These are phyloP conservation scores for Acanthamoeba healyi DNA, from an alignment of 208 protist species.

Conservation along the genomic window DNA sequence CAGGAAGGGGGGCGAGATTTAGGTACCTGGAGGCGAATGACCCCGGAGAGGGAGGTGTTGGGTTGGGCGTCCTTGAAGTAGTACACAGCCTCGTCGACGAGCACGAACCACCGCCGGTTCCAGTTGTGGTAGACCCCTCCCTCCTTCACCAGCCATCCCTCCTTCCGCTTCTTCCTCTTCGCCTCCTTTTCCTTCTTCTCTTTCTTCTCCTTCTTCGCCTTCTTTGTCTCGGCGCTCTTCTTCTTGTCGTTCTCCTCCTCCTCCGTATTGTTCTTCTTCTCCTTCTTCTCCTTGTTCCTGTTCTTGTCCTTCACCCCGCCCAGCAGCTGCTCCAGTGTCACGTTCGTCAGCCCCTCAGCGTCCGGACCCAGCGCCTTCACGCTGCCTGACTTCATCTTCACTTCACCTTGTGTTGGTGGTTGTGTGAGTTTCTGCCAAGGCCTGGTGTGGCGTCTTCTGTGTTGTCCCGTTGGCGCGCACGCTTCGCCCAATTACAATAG, in stretches of 20 bases:
- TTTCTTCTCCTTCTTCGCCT: background rate
- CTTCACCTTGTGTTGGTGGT: background rate
- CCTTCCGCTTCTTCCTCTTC: background rate
- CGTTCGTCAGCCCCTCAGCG: background rate
- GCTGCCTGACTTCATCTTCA: background rate
- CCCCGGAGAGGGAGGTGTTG: background rate
- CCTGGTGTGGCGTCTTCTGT: no score
- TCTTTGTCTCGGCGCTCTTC: background rate
- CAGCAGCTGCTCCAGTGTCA: slow-evolving; percentile 4
- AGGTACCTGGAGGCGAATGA: slow-evolving; percentile 28
- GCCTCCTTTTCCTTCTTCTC: background rate
- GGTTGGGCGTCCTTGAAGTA: slow-evolving; percentile 56
- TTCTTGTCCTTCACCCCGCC: background rate
- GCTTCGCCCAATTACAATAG: no score
- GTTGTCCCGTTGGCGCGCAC: no score
- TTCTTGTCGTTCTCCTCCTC: background rate
- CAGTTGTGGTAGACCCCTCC: slow-evolving; percentile 52
- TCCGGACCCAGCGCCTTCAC: background rate
- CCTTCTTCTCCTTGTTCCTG: background rate
- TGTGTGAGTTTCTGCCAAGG: background rate
- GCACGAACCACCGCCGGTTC: slow-evolving; percentile 61
- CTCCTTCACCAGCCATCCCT: slow-evolving; percentile 67
- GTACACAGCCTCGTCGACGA: background rate
- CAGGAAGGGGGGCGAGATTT: background rate
- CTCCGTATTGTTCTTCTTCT: background rate